These are phyloP conservation scores for Coemansia sp. DNA, from an alignment of 192 early-diverging fungal genomes.

Conservation along the genomic window DNA sequence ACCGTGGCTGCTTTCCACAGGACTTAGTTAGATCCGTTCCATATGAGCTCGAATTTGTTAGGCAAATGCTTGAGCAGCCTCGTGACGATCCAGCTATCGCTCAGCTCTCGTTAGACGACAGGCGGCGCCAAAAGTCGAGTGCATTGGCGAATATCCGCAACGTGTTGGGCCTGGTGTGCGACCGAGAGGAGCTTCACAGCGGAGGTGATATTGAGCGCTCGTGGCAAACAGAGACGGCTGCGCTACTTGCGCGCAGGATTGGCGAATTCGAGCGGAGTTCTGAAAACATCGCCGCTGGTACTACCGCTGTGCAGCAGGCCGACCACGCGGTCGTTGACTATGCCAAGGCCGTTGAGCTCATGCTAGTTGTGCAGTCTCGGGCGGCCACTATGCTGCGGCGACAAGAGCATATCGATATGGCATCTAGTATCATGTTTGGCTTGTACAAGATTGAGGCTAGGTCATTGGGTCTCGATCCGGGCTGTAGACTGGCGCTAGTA, in stretches of 20 bases:
- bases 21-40: conserved; percentile 39
- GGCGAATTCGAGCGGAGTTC: neutral
- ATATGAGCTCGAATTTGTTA: conserved; percentile 18
- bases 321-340: conserved; percentile 17
- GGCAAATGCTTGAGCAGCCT: conserved; percentile 42
- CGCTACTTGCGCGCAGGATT: conserved; percentile 4
- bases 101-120: conserved; percentile 14
- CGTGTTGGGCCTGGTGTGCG: conserved; percentile 1
- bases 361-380: conserved; percentile 10
- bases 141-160: conserved; percentile 5
- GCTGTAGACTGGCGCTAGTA: conserved; percentile 18
- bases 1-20: conserved; percentile 39
- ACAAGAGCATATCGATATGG: conserved; percentile 8
- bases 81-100: conserved; percentile 9
- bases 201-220: neutral
- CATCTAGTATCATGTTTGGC: conserved; percentile 28
- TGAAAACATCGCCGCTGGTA: neutral
- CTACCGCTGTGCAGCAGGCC: neutral
- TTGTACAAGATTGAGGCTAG: conserved; percentile 35
- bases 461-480: conserved; percentile 30
- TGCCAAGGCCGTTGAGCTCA: conserved; percentile 7
- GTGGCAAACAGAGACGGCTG: neutral
- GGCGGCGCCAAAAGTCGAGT: neutral
- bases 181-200: neutral
- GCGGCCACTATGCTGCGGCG: neutral